Percentiles rank a stretch among this genome's conserved stretches.
Conservation (phyloP, 2,329 filamentous ascomycete species). For the Penicillium sp. region DNA sequence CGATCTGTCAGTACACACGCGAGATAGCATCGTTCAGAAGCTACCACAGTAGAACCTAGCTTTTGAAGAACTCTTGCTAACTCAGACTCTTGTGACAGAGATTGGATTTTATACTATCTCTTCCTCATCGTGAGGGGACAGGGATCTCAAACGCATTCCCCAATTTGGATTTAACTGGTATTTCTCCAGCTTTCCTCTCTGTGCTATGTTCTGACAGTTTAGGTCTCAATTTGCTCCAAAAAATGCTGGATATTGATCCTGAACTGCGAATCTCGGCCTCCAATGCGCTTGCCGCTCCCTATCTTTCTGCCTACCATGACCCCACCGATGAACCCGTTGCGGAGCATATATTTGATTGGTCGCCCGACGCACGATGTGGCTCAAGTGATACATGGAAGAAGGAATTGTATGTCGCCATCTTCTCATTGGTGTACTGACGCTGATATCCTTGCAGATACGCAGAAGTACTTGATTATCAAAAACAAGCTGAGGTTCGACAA, state of each 20-base stretch:
- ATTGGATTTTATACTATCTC: slow-evolving; percentile 90
- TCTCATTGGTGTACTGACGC: neutral
- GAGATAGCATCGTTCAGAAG: neutral
- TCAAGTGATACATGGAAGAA: slow-evolving; percentile 99
- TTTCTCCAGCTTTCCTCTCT: slow-evolving; percentile 24
- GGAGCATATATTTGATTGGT: slow-evolving; percentile 98
- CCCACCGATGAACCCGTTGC: slow-evolving; percentile 93
- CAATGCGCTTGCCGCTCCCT: slow-evolving; percentile 83
- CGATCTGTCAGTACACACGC: slow-evolving; percentile 70
- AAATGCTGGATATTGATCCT: slow-evolving; percentile 96
- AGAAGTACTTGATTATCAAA: neutral
- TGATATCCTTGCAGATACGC: neutral
- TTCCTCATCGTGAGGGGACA: slow-evolving; percentile 88
- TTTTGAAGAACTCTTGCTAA: neutral
- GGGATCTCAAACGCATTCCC: slow-evolving; percentile 85
- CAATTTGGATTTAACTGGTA: slow-evolving; percentile 83
- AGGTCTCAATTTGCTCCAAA: slow-evolving; percentile 91
- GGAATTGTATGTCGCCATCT: slow-evolving; percentile 75
- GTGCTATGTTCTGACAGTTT: neutral
- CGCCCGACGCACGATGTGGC: slow-evolving; percentile 93
- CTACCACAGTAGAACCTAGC: neutral
- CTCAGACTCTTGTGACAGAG: slow-evolving; percentile 59
- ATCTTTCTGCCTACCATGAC: slow-evolving; percentile 94
- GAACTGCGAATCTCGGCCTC: slow-evolving; percentile 86
- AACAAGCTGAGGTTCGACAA: neutral